phyloP scores from a whole-genome alignment of 148 eudicot genomes.

The Fagopyrum homotropicum region DNA sequence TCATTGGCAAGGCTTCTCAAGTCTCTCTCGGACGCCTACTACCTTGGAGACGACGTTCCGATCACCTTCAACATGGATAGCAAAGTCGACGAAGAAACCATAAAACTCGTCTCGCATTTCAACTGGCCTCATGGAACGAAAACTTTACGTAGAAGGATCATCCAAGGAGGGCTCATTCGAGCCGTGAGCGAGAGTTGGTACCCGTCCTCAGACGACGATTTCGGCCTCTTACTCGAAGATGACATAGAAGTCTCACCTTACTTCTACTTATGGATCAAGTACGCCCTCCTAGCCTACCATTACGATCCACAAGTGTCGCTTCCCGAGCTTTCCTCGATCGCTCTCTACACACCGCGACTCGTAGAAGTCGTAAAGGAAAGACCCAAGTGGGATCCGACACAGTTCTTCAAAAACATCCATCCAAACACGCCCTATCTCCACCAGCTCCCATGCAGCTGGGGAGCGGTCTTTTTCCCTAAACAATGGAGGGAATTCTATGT shows the following conservation, averaged over 20 bases:
- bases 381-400: conserved; percentile 93
- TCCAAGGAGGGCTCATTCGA: conserved; percentile 93
- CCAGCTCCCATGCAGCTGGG: conserved; percentile 91
- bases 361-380: conserved; percentile 85
- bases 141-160: conserved; percentile 62
- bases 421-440: conserved; percentile 98
- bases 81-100: conserved; percentile 69
- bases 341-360: conserved; percentile 84
- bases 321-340: conserved; percentile 71
- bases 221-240: conserved; percentile 81
- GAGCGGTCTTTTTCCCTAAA: conserved; percentile 85
- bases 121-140: conserved; percentile 83
- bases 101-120: conserved; percentile 49
- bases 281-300: conserved; percentile 46
- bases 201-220: conserved; percentile 77
- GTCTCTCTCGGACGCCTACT: conserved; percentile 60
- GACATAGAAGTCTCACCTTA: conserved; percentile 94
- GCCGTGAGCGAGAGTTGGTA: conserved; percentile 96
- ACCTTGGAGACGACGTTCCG: conserved; percentile 67
- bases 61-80: conserved; percentile 84
- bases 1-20: conserved; percentile 70
- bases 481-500: conserved; percentile 92
- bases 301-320: conserved; percentile 77
- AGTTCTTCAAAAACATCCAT: conserved; percentile 64
- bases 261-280: conserved; percentile 87